Percentiles rank a stretch among this genome's conserved stretches.
phyloP scores from a whole-genome alignment of 169 alveolate genomes.

The Eimeria necatrix region DNA sequence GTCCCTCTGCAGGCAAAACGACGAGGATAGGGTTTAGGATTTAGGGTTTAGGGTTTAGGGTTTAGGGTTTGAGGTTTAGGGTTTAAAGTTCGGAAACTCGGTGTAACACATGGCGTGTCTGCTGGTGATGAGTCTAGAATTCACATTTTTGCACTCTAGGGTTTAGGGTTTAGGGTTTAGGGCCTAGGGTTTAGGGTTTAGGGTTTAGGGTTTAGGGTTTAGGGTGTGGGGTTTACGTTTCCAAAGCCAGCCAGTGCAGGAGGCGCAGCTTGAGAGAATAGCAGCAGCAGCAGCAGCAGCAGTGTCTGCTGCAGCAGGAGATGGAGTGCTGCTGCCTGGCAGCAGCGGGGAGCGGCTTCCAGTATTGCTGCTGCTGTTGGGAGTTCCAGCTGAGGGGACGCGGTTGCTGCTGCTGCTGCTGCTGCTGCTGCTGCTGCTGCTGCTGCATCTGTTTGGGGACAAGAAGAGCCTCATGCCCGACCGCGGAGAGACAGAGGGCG shows the following conservation, averaged over 20 bases:
- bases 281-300: neutral
- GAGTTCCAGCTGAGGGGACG: too few species aligned
- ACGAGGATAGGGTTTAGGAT: too few species aligned
- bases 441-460: neutral
- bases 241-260: constrained; percentile 33
- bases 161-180: neutral
- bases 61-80: too few species aligned
- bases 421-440: too few species aligned
- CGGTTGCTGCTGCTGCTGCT: neutral
- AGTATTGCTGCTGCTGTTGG: neutral
- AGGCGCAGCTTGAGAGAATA: constrained; percentile 5
- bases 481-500: constrained; percentile 22
- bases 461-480: neutral
- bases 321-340: neutral
- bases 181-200: neutral
- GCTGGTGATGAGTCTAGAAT: too few species aligned
- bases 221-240: neutral
- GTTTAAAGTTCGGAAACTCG: too few species aligned
- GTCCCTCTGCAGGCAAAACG: constrained; percentile 3
- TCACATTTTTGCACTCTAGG: too few species aligned
- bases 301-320: neutral
- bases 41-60: constrained; percentile 37
- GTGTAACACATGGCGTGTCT: too few species aligned
- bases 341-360: constrained; percentile 34
- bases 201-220: neutral